These are phyloP conservation scores for Craterostigma plantagineum DNA, from an alignment of 257 asterid species.

Conservation along the genomic window DNA sequence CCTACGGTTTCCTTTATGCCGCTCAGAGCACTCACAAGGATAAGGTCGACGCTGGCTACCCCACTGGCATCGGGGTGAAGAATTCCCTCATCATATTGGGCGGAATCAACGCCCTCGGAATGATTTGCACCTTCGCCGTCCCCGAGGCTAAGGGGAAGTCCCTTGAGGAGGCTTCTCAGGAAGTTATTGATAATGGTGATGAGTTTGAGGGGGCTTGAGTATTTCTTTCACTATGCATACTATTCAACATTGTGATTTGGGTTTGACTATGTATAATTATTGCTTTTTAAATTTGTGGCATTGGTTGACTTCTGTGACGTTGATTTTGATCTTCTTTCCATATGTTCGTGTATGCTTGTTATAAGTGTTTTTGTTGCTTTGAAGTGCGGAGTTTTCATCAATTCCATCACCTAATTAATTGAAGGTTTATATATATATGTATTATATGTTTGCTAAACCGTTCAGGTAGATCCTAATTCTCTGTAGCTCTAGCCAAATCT, in stretches of 20 bases:
- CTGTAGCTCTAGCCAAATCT: too few relatives aligned
- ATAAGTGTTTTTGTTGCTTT: too few relatives aligned
- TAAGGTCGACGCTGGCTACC: constrained; percentile 19
- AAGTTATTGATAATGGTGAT: constrained; percentile 14
- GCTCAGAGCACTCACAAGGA: constrained; percentile 14
- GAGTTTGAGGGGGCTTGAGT: not conserved
- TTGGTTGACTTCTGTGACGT: too few relatives aligned
- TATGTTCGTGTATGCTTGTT: too few relatives aligned
- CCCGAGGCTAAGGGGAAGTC: constrained; percentile 22
- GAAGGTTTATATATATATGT: too few relatives aligned
- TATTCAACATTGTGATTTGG: not conserved
- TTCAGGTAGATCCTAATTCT: too few relatives aligned
- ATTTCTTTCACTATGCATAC: not conserved
- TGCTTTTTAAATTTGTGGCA: too few relatives aligned
- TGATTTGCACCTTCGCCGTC: constrained; percentile 15
- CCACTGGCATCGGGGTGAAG: constrained; percentile 22
- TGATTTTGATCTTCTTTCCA: too few relatives aligned
- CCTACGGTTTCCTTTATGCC: constrained; percentile 20
- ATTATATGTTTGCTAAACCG: too few relatives aligned
- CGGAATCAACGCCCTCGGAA: constrained; percentile 11
- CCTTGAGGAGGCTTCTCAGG: constrained; percentile 20
- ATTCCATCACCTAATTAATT: too few relatives aligned
- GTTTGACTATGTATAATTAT: too few relatives aligned
- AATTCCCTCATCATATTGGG: constrained; percentile 17
- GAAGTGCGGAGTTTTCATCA: too few relatives aligned